Evolutionary conservation across 306 rosid species (phyloP), one percentile per base, ranked within the genome.

Genomic region (Sicyos edulis): DNA sequence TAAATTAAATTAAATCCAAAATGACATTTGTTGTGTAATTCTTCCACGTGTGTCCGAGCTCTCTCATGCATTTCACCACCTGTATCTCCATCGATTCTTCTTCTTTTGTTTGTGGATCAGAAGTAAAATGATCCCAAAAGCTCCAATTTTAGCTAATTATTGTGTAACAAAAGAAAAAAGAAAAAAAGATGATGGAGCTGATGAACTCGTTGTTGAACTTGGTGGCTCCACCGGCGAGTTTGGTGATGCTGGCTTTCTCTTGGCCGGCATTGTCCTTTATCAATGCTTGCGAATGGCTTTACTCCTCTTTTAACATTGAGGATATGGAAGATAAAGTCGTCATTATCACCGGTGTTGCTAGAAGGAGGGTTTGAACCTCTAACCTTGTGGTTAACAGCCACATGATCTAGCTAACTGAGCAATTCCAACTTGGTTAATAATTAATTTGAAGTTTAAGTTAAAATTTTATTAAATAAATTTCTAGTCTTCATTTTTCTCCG

Each of bases 291-390:
- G 97, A 89, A 78, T 80, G 95, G 91, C 79, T 92, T 74, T 86
- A 82, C 74, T 77, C 62, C 54, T 26, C 57, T 20, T 54, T 80
- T 3, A 53, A 85, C 71, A 54, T 63, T 53, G 91, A 88, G 16
- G 45, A 71, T 52, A 84, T 92, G 92, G 88, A 82, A 52, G 78
- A 79, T 66, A 92, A 89, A 78, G 96, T 88, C 0, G 95, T 92
- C 42, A 86, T 92, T 5, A 89, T 92, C 80, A 92, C 97, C 5
- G 97, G 97, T n/a, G n/a, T n/a, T n/a, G n/a, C n/a, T n/a, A n/a
- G n/a, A n/a, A n/a, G n/a, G n/a, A n/a, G n/a, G n/a, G n/a, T n/a
- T n/a, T n/a, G 63, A 57, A 22, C 64, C 64, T 24, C 40, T 37
- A n/a, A 57, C 40, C 63, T 57, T 57, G 63, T 57, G 63, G 54